Evolutionary conservation across 108 stramenopile genomes (phyloP).

Genomic region (Fistulifera pelliculosa): DNA sequence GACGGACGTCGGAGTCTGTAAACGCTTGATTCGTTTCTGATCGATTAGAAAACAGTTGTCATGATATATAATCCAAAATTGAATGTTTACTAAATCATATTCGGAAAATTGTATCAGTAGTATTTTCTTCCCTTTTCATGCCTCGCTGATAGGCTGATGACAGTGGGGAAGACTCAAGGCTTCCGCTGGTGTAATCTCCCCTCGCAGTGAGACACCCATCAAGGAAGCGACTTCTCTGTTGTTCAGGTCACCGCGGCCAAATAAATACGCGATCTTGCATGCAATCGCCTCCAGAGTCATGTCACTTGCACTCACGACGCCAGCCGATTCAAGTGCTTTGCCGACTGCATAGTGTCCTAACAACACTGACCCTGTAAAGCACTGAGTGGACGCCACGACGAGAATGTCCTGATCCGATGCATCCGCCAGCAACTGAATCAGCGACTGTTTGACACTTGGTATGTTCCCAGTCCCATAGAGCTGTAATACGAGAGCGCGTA

Average conservation of each 20-base stretch:
- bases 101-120: too few species aligned
- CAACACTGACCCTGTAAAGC: conserved; percentile 77
- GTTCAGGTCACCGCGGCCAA: conserved; percentile 64
- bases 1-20: too few species aligned
- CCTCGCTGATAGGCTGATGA: conserved; percentile 45
- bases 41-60: too few species aligned
- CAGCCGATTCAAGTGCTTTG: conserved; percentile 54
- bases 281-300: conserved; percentile 94
- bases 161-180: conserved; percentile 57
- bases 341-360: conserved; percentile 92
- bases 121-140: background rate
- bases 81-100: too few species aligned
- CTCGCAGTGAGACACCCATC: conserved; percentile 64
- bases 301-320: conserved; percentile 85
- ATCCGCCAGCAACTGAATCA: conserved; percentile 57
- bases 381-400: conserved; percentile 92
- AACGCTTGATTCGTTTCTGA: too few species aligned
- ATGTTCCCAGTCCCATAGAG: conserved; percentile 95
- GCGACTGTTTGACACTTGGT: conserved; percentile 67
- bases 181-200: conserved; percentile 64
- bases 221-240: conserved; percentile 45
- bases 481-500: conserved; percentile 82
- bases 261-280: conserved; percentile 87
- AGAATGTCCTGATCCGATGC: conserved; percentile 64
- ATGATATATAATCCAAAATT: too few species aligned